These are phyloP conservation scores for Nelumbo lutea DNA, from an alignment of 164 flowering plant genomes.

Conservation along the genomic window DNA sequence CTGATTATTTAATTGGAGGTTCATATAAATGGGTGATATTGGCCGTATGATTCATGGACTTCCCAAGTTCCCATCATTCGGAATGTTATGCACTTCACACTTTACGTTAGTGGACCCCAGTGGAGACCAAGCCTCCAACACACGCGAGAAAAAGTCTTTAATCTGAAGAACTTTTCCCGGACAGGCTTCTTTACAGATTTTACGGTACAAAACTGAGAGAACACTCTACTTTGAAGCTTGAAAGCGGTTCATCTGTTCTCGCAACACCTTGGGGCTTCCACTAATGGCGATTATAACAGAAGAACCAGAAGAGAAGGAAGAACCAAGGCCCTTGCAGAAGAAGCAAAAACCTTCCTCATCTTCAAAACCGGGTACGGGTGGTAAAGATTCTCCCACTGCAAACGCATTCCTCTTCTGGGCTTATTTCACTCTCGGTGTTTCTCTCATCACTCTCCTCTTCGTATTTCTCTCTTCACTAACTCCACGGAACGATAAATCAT, in stretches of 20 bases:
- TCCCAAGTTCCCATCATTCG: neutral
- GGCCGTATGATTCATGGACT: neutral
- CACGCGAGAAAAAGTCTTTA: neutral
- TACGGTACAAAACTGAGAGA: neutral
- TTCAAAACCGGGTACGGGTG: conserved; percentile 13
- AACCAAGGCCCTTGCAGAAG: conserved; percentile 9
- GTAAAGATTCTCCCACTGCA: conserved; percentile 9
- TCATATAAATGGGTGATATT: neutral
- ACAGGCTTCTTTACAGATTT: neutral
- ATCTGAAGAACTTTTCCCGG: neutral
- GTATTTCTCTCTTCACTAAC: conserved; percentile 34
- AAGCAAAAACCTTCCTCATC: conserved; percentile 13
- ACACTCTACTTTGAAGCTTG: neutral
- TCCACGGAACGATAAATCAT: conserved; percentile 65
- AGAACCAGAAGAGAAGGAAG: conserved; percentile 23
- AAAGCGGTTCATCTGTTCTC: neutral
- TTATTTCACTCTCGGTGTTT: conserved; percentile 59
- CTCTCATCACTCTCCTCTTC: conserved; percentile 50
- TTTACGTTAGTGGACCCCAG: neutral
- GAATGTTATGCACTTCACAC: neutral
- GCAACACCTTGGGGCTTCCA: neutral
- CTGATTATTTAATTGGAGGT: neutral
- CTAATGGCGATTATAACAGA: conserved; percentile 70
- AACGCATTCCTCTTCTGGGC: conserved; percentile 80
- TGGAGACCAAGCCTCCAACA: neutral